A percentile compares a stretch with the other conserved stretches of the same genome.
Conservation (phyloP, 352 stramenopile species). For the Phytophthora palmivora region DNA sequence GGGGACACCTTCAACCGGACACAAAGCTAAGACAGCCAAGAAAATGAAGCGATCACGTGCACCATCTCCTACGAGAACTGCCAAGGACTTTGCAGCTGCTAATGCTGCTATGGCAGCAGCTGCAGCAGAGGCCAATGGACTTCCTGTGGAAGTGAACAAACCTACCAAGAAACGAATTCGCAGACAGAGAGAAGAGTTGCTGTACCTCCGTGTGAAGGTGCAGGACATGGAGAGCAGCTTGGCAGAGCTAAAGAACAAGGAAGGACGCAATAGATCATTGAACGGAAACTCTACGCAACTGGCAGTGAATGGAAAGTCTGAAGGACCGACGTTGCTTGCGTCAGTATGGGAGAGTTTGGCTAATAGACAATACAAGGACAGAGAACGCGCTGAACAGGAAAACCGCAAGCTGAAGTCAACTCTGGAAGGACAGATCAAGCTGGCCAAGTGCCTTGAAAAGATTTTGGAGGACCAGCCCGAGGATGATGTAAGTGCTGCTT, state of each 20-base stretch:
- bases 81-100: slow-evolving; percentile 27
- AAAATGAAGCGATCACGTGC: slow-evolving; percentile 35
- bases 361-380: slow-evolving; percentile 45
- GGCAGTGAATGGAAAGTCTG: slow-evolving; percentile 21
- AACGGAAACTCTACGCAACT: slow-evolving; percentile 10
- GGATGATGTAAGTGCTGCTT: slow-evolving; percentile 22
- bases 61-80: slow-evolving; percentile 21
- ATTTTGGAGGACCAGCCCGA: slow-evolving; percentile 43
- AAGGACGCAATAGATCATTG: slow-evolving; percentile 7
- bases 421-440: slow-evolving; percentile 45
- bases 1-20: not conserved
- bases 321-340: slow-evolving; percentile 22
- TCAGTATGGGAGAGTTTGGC: slow-evolving; percentile 52
- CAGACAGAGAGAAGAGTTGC: slow-evolving; percentile 49
- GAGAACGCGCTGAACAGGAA: slow-evolving; percentile 44
- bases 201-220: slow-evolving; percentile 54
- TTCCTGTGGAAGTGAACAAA: slow-evolving; percentile 13
- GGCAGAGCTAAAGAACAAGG: slow-evolving; percentile 28
- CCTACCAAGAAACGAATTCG: slow-evolving; percentile 48
- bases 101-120: slow-evolving; percentile 11
- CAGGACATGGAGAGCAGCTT: slow-evolving; percentile 49
- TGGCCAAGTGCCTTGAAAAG: slow-evolving; percentile 49
- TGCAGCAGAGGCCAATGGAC: slow-evolving; percentile 7
- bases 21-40: slow-evolving; percentile 10
- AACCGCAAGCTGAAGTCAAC: slow-evolving; percentile 51